Evolutionary conservation across 2,329 filamentous ascomycete species (phyloP).

Genomic region (Clarireedia homoeocarpa): DNA sequence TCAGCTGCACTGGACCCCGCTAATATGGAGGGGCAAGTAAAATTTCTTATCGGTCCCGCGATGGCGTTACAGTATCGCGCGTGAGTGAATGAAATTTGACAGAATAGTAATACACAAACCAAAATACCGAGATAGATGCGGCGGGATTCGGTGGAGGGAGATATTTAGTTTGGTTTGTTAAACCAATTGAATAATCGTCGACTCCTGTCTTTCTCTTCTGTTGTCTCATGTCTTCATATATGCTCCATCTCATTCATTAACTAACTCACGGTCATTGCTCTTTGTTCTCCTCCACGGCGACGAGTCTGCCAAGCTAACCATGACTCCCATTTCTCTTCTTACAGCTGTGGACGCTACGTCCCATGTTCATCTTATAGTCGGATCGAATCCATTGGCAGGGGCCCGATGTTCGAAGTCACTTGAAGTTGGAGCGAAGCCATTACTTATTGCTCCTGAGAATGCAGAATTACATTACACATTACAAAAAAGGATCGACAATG

Average conservation of each 20-base stretch:
- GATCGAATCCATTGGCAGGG: constrained; percentile 79
- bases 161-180: not conserved
- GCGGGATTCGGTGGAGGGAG: not conserved
- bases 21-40: constrained; percentile 4
- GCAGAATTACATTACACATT: constrained; percentile 50
- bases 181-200: not conserved
- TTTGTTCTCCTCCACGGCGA: not conserved
- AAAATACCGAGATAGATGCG: not conserved
- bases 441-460: constrained; percentile 65
- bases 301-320: constrained; percentile 1
- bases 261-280: not conserved
- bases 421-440: constrained; percentile 71
- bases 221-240: not conserved
- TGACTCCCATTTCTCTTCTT: constrained; percentile 46
- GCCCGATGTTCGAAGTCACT: constrained; percentile 74
- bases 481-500: constrained; percentile 56
- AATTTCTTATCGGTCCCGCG: constrained; percentile 11
- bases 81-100: not conserved
- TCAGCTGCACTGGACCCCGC: too few species aligned
- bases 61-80: not conserved
- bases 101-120: not conserved
- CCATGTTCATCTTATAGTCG: constrained; percentile 78
- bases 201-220: not conserved
- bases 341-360: constrained; percentile 62
- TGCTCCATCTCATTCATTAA: not conserved